Conservation (phyloP, 2,329 filamentous ascomycete species). For the Zymoseptoria tritici region DNA sequence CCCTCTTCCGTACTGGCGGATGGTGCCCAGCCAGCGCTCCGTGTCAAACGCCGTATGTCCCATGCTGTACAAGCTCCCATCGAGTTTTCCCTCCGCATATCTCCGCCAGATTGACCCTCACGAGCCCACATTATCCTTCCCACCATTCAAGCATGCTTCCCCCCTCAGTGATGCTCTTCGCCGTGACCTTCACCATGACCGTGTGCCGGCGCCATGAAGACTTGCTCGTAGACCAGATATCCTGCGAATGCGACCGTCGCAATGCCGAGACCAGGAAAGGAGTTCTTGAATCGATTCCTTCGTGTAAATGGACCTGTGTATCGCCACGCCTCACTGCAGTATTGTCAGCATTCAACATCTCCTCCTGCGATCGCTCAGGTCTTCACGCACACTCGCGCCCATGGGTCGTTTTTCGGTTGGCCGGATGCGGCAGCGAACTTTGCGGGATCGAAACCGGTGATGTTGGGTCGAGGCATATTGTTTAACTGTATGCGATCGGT, state of each 20-base stretch:
- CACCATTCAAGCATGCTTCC: conserved; percentile 10
- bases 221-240: conserved; percentile 84
- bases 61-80: not conserved
- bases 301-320: conserved; percentile 84
- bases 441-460: conserved; percentile 87
- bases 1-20: not conserved
- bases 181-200: conserved; percentile 14
- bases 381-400: conserved; percentile 51
- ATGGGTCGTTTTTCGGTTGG: conserved; percentile 53
- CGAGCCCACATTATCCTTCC: not conserved
- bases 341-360: conserved; percentile 2
- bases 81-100: not conserved
- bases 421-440: conserved; percentile 68
- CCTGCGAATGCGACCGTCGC: conserved; percentile 82
- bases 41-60: not conserved
- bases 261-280: conserved; percentile 86
- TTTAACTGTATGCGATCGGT: not conserved
- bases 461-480: conserved; percentile 49
- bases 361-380: not conserved
- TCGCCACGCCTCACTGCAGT: conserved; percentile 80
- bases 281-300: conserved; percentile 77
- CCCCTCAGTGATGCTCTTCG: conserved; percentile 18
- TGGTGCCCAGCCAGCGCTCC: not conserved
- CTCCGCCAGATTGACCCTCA: not conserved
- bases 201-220: conserved; percentile 52